phyloP scores from a whole-genome alignment of 1,139 yeast genomes.

The Wickerhamomyces sp. region DNA sequence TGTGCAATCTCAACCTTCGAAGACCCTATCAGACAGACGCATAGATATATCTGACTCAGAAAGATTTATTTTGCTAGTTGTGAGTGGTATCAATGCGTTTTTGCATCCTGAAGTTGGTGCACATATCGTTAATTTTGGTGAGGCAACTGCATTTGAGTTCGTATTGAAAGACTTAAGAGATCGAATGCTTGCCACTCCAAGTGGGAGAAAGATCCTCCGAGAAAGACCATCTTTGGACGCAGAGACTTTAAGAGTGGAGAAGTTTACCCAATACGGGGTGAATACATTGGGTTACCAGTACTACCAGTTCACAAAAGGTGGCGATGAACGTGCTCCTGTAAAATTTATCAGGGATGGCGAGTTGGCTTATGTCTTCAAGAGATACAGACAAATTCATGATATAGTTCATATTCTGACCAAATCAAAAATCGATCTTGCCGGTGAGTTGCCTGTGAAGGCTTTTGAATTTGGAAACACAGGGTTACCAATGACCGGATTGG shows the following conservation, averaged over 20 bases:
- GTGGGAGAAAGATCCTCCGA: constrained; percentile 71
- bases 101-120: constrained; percentile 65
- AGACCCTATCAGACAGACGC: constrained; percentile 43
- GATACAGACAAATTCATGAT: constrained; percentile 96
- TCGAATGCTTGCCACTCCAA: constrained; percentile 68
- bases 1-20: background rate
- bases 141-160: constrained; percentile 74
- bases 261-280: constrained; percentile 56
- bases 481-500: constrained; percentile 92
- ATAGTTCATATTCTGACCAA: constrained; percentile 93
- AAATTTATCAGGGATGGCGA: constrained; percentile 85
- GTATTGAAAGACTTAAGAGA: constrained; percentile 58
- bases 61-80: constrained; percentile 55
- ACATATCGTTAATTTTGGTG: constrained; percentile 88
- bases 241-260: constrained; percentile 57
- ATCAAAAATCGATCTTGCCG: constrained; percentile 87
- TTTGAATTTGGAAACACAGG: constrained; percentile 92
- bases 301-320: constrained; percentile 83
- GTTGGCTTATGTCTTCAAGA: constrained; percentile 82
- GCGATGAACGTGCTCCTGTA: constrained; percentile 89
- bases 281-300: constrained; percentile 77
- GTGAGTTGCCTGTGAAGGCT: constrained; percentile 90
- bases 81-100: constrained; percentile 80
- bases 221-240: constrained; percentile 85
- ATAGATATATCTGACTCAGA: constrained; percentile 69